These are phyloP conservation scores for Aspergillus phoenicis DNA, from an alignment of 2,329 filamentous ascomycete genomes.

Conservation along the genomic window DNA sequence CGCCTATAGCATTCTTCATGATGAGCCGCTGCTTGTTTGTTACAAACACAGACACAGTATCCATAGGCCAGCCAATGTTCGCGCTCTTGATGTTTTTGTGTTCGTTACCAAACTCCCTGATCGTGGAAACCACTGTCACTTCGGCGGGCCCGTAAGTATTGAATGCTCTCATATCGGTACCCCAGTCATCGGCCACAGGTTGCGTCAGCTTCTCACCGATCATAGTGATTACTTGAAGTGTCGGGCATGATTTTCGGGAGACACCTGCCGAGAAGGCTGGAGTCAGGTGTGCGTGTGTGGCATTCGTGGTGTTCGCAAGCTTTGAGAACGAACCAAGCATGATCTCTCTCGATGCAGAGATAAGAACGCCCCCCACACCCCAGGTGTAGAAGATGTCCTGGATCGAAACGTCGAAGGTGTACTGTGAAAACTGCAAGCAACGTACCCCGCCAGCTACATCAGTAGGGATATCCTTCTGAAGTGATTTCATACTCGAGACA, in stretches of 20 bases:
- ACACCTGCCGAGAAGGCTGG: slow-evolving; percentile 37
- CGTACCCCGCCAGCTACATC: slow-evolving; percentile 33
- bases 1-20: slow-evolving; percentile 32
- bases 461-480: slow-evolving; percentile 35
- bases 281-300: slow-evolving; percentile 36
- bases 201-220: slow-evolving; percentile 40
- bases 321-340: slow-evolving; percentile 33
- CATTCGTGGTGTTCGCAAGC: slow-evolving; percentile 29
- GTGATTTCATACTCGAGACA: slow-evolving; percentile 39
- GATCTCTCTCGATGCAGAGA: slow-evolving; percentile 31
- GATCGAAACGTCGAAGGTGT: slow-evolving; percentile 46
- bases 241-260: slow-evolving; percentile 30
- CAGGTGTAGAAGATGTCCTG: slow-evolving; percentile 39
- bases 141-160: slow-evolving; percentile 48
- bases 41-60: slow-evolving; percentile 34
- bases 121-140: slow-evolving; percentile 37
- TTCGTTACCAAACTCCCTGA: slow-evolving; percentile 31
- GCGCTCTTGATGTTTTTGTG: slow-evolving; percentile 29
- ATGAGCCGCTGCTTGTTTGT: slow-evolving; percentile 27
- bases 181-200: slow-evolving; percentile 42
- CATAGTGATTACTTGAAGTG: slow-evolving; percentile 37
- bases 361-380: slow-evolving; percentile 31
- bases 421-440: slow-evolving; percentile 42
- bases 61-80: slow-evolving; percentile 38
- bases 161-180: slow-evolving; percentile 36